Percentiles rank a stretch among this genome's conserved stretches.
Conservation (phyloP, 1,284 basidiomycete species). For the Sporisorium sorghi region DNA sequence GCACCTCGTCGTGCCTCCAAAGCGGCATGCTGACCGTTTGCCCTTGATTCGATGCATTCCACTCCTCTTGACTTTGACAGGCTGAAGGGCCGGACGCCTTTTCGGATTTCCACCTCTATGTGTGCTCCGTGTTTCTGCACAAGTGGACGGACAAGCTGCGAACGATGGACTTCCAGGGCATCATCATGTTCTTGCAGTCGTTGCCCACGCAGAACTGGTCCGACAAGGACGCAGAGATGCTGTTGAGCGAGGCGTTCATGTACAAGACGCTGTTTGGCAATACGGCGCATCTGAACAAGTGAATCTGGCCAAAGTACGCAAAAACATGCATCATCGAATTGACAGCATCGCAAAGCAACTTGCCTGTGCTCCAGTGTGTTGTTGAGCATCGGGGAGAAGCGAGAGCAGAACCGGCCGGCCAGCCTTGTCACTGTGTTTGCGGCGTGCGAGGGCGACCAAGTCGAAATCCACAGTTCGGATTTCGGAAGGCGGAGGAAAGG, state of each 20-base stretch:
- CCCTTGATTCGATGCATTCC: background rate
- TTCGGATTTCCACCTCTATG: constrained; percentile 67
- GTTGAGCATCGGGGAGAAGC: background rate
- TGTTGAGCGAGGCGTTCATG: constrained; percentile 95
- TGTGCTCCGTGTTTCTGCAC: constrained; percentile 67
- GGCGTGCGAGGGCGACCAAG: background rate
- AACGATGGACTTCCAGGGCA: constrained; percentile 75
- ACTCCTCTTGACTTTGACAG: constrained; percentile 5
- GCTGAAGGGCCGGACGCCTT: constrained; percentile 68
- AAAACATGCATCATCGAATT: background rate
- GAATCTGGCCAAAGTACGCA: background rate
- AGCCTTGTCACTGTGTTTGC: background rate
- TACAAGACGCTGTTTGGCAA: constrained; percentile 68
- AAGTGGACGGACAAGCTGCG: constrained; percentile 63
- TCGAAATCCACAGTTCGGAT: background rate
- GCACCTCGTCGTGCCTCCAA: background rate
- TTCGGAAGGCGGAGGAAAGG: constrained; percentile 20
- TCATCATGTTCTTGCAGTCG: constrained; percentile 98
- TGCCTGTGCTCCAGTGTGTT: background rate
- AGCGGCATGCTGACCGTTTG: background rate
- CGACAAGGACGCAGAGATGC: constrained; percentile 93
- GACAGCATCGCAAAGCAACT: background rate
- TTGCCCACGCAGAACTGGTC: constrained; percentile 94
- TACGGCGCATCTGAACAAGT: constrained; percentile 64
- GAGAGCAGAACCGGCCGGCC: background rate